Conservation (phyloP, 352 stramenopile genomes). For the Phytophthora gonapodyides region DNA sequence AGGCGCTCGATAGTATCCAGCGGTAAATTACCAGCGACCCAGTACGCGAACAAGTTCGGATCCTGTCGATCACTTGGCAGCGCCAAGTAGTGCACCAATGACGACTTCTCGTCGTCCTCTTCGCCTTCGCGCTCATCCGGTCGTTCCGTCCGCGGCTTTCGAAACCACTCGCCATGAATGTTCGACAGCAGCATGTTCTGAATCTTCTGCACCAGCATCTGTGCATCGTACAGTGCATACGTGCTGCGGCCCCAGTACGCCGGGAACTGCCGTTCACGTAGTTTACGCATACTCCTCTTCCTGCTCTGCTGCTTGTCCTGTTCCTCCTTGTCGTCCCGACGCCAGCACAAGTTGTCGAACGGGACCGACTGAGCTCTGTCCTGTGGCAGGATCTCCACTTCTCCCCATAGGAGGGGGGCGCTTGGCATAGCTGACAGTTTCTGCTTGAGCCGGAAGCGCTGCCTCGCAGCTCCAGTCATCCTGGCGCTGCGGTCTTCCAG, state of each 20-base stretch:
- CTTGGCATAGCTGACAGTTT: conserved; percentile 24
- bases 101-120: conserved; percentile 21
- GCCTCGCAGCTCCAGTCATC: conserved; percentile 65
- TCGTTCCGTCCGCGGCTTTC: conserved; percentile 29
- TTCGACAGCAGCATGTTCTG: conserved; percentile 72
- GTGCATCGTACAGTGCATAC: conserved; percentile 68
- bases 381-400: conserved; percentile 73
- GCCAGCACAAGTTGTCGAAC: conserved; percentile 35
- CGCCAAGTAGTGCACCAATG: conserved; percentile 38
- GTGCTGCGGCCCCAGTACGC: conserved; percentile 55
- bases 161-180: conserved; percentile 77
- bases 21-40: conserved; percentile 75
- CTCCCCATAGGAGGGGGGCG: conserved; percentile 26
- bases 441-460: conserved; percentile 62
- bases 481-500: conserved; percentile 44
- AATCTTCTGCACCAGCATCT: conserved; percentile 61
- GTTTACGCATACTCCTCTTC: conserved; percentile 20
- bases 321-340: conserved; percentile 10
- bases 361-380: conserved; percentile 45
- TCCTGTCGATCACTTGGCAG: conserved; percentile 53
- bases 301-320: conserved; percentile 4
- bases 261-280: conserved; percentile 37
- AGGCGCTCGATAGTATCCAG: conserved; percentile 62
- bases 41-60: conserved; percentile 77
- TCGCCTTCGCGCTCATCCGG: conserved; percentile 13